Evolutionary conservation across 2,329 filamentous ascomycete genomes (phyloP).

Genomic region (Cadophora malorum): DNA sequence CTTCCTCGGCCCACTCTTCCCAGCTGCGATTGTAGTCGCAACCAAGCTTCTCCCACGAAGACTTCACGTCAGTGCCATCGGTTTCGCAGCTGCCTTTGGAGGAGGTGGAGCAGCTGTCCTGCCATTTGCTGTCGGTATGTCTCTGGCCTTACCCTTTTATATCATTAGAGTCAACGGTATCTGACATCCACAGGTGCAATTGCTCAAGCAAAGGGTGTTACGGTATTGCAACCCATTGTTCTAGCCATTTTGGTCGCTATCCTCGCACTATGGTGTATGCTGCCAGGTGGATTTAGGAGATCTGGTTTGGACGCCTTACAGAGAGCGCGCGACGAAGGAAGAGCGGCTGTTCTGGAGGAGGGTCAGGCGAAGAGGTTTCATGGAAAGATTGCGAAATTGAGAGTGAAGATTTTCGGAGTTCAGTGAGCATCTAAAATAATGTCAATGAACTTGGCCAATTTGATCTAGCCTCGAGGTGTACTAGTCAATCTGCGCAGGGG

Average conservation of each 20-base stretch:
- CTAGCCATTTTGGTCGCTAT: conserved; percentile 53
- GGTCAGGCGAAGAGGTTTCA: conserved; percentile 18
- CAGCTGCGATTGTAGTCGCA: conserved; percentile 73
- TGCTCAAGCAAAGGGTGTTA: conserved; percentile 62
- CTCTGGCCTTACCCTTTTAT: not conserved
- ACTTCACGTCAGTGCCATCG: conserved; percentile 78
- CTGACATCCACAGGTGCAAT: conserved; percentile 59
- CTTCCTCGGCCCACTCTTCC: conserved; percentile 83
- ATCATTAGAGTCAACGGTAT: not conserved
- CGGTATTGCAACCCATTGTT: conserved; percentile 62
- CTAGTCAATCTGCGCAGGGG: not conserved
- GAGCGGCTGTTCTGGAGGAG: conserved; percentile 19
- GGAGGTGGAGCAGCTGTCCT: conserved; percentile 73
- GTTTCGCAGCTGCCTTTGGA: conserved; percentile 80
- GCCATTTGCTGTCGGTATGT: conserved; percentile 61
- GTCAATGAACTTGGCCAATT: no score
- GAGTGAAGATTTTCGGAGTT: conserved; percentile 16
- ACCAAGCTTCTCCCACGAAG: conserved; percentile 76
- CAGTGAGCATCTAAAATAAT: not conserved
- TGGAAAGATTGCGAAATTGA: conserved; percentile 20
- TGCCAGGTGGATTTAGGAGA: conserved; percentile 37
- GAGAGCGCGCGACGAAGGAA: conserved; percentile 26
- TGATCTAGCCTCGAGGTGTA: not conserved
- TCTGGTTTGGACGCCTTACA: conserved; percentile 32
- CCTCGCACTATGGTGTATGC: conserved; percentile 29